Evolutionary conservation across 768 basidiomycete genomes (phyloP).

Genomic region (Rhodosporidiobolus sp.): DNA sequence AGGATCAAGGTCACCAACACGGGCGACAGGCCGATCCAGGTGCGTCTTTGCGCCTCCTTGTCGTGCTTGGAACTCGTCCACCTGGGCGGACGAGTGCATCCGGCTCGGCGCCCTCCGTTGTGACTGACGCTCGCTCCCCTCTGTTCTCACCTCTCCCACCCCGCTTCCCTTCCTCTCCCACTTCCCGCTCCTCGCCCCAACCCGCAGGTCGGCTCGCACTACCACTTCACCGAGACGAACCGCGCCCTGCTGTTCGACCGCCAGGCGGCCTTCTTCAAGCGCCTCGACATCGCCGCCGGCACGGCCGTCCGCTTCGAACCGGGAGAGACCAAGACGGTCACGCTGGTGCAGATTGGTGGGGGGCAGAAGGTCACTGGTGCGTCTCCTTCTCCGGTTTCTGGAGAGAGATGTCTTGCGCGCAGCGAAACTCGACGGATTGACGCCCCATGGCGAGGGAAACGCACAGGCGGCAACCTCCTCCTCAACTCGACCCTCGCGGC

Average conservation of each 20-base stretch:
- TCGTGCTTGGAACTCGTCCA: no score
- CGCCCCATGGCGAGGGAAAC: no score
- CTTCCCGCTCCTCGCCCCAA: neutral
- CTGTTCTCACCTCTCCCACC: no score
- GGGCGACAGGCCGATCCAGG: slow-evolving; percentile 91
- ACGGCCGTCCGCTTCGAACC: slow-evolving; percentile 97
- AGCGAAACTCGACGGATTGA: no score
- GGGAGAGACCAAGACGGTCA: slow-evolving; percentile 78
- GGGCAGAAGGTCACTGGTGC: slow-evolving; percentile 63
- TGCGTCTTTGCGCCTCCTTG: no score
- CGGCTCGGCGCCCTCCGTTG: no score
- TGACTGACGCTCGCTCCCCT: slow-evolving; percentile 11
- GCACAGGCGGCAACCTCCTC: slow-evolving; percentile 54
- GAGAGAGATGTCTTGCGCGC: neutral
- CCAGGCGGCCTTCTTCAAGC: slow-evolving; percentile 69
- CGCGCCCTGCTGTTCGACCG: slow-evolving; percentile 77
- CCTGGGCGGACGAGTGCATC: no score
- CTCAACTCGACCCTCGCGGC: slow-evolving; percentile 48
- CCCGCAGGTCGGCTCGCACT: slow-evolving; percentile 81
- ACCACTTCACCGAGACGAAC: slow-evolving; percentile 85
- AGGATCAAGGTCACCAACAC: slow-evolving; percentile 76
- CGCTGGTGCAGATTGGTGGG: slow-evolving; percentile 75
- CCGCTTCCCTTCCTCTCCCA: neutral
- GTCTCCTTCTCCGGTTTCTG: neutral
- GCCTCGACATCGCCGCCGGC: slow-evolving; percentile 88